Percentiles rank a stretch among this genome's conserved stretches.
Evolutionary conservation across 1,284 basidiomycete species (phyloP).

Genomic region (Trametes versicolor): DNA sequence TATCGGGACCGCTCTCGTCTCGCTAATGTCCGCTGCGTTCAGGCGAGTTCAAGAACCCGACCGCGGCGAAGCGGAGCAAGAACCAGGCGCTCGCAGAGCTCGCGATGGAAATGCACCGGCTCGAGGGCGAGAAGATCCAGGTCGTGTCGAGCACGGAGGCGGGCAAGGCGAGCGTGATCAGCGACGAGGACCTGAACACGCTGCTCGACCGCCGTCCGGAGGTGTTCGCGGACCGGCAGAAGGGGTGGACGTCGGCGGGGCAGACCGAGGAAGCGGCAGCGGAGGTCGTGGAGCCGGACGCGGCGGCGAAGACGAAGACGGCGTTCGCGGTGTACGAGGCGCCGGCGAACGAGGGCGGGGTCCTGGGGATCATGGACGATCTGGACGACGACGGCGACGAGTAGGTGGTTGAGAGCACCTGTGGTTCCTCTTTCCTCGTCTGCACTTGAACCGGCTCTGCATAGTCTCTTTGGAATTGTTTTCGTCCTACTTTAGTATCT

Average conservation of each 20-base stretch:
- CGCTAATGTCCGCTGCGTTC: neutral
- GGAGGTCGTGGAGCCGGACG: slow-evolving; percentile 20
- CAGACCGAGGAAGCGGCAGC: slow-evolving; percentile 35
- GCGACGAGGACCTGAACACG: slow-evolving; percentile 81
- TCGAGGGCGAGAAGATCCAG: slow-evolving; percentile 91
- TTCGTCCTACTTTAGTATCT: neutral
- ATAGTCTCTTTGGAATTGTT: neutral
- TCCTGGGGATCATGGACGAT: slow-evolving; percentile 72
- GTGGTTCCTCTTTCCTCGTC: neutral
- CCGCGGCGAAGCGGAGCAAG: slow-evolving; percentile 52
- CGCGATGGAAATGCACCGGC: slow-evolving; percentile 80
- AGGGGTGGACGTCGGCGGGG: slow-evolving; percentile 77
- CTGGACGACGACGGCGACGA: slow-evolving; percentile 25
- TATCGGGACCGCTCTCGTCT: neutral
- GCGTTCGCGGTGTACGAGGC: slow-evolving; percentile 89
- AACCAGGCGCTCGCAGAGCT: slow-evolving; percentile 81
- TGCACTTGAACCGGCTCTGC: neutral
- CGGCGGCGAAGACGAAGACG: slow-evolving; percentile 50
- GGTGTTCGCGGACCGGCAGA: slow-evolving; percentile 80
- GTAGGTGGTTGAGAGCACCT: neutral
- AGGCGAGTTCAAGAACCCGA: slow-evolving; percentile 85
- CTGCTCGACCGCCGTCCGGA: slow-evolving; percentile 85
- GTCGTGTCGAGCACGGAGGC: slow-evolving; percentile 82
- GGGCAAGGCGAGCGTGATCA: slow-evolving; percentile 78
- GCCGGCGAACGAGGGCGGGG: slow-evolving; percentile 75